Conservation (phyloP, 352 stramenopile species). For the Phytophthora multivora region DNA sequence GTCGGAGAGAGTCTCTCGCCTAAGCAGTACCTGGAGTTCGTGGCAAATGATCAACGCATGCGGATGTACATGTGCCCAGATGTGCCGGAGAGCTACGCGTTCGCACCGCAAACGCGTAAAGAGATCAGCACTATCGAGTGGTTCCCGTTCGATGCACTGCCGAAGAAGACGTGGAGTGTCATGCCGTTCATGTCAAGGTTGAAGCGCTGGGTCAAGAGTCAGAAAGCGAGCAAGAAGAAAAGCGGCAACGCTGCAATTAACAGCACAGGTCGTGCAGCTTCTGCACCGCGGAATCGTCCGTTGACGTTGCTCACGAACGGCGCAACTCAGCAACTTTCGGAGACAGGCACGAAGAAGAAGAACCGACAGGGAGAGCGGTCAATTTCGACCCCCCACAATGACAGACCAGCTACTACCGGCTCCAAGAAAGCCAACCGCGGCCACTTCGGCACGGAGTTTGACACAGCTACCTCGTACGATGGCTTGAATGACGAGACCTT, state of each 20-base stretch:
- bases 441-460: constrained; percentile 85
- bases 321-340: constrained; percentile 27
- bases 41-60: constrained; percentile 89
- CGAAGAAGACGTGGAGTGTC: constrained; percentile 94
- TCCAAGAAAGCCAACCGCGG: constrained; percentile 50
- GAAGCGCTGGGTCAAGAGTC: constrained; percentile 88
- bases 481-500: constrained; percentile 91
- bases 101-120: constrained; percentile 94
- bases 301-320: constrained; percentile 45
- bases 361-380: constrained; percentile 50
- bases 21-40: constrained; percentile 86
- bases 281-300: constrained; percentile 76
- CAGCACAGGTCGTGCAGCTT: constrained; percentile 66
- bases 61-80: constrained; percentile 92
- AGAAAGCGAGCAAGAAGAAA: constrained; percentile 72
- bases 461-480: constrained; percentile 83
- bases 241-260: constrained; percentile 37
- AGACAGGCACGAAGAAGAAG: constrained; percentile 43
- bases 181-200: constrained; percentile 93
- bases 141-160: constrained; percentile 89
- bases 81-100: constrained; percentile 92
- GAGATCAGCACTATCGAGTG: constrained; percentile 94
- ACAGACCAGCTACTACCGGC: constrained; percentile 39
- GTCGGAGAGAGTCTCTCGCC: constrained; percentile 79
- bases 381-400: constrained; percentile 74